A percentile compares a stretch with the other conserved stretches of the same genome.
Evolutionary conservation across 495 filamentous ascomycete genomes (phyloP).

Genomic region (Parathielavia appendiculata): DNA sequence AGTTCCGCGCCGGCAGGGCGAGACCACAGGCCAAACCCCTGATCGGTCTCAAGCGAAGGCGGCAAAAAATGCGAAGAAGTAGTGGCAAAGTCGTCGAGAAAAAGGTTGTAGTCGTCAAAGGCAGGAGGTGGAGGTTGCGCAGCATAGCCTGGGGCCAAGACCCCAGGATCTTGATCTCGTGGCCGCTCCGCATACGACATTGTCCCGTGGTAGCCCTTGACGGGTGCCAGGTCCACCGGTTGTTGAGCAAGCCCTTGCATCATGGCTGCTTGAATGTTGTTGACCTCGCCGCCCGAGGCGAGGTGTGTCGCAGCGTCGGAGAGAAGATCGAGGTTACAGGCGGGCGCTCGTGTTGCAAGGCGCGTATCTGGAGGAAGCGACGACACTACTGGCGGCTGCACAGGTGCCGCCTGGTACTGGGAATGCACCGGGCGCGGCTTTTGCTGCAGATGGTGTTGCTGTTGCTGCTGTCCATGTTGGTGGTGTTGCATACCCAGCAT

Average conservation of each 20-base stretch:
- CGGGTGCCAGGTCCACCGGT: slow-evolving; percentile 35
- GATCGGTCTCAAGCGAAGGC: slow-evolving; percentile 45
- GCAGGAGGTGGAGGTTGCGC: slow-evolving; percentile 36
- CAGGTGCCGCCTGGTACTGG: slow-evolving; percentile 36
- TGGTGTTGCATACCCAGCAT: slow-evolving; percentile 40
- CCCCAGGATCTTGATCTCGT: slow-evolving; percentile 38
- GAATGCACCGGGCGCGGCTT: slow-evolving; percentile 13
- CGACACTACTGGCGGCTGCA: slow-evolving; percentile 35
- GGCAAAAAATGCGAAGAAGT: slow-evolving; percentile 46
- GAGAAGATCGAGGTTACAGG: slow-evolving; percentile 48
- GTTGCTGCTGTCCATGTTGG: slow-evolving; percentile 23
- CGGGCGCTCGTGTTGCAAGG: slow-evolving; percentile 38
- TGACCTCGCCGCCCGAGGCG: slow-evolving; percentile 45
- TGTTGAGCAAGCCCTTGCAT: slow-evolving; percentile 40
- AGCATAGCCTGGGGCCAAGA: slow-evolving; percentile 37
- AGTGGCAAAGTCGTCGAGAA: slow-evolving; percentile 46
- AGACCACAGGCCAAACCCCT: slow-evolving; percentile 42
- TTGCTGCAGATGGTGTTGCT: slow-evolving; percentile 26
- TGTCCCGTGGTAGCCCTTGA: slow-evolving; percentile 44
- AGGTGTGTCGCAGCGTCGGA: slow-evolving; percentile 50
- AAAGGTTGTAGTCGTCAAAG: slow-evolving; percentile 48
- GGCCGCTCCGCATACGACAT: slow-evolving; percentile 41
- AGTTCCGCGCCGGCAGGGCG: slow-evolving; percentile 34
- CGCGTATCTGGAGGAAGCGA: slow-evolving; percentile 40
- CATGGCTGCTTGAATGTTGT: slow-evolving; percentile 42